These are phyloP conservation scores for Heliamphora pulchella DNA, from an alignment of 179 eudicot species.

Conservation along the genomic window DNA sequence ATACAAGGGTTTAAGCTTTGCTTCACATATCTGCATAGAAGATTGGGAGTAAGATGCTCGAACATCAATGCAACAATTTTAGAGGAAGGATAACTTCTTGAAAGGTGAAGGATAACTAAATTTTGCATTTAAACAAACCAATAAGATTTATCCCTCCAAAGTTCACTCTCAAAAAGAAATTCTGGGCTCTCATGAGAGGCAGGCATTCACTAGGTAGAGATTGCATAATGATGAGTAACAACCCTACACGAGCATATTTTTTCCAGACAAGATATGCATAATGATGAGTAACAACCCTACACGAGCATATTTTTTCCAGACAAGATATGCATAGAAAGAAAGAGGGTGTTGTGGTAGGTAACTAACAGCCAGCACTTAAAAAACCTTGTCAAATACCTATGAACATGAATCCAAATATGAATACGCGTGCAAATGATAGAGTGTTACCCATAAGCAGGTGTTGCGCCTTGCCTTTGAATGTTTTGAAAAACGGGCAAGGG, in stretches of 20 bases:
- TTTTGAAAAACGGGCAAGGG: no score
- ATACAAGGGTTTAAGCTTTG: conserved; percentile 70
- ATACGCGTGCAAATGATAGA: no score
- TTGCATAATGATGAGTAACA: conserved; percentile 1
- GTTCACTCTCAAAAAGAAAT: background rate
- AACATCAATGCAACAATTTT: conserved; percentile 2
- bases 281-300: background rate
- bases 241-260: background rate
- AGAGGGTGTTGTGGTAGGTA: no score
- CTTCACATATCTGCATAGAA: conserved; percentile 66
- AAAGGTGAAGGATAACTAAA: background rate
- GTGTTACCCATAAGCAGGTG: no score
- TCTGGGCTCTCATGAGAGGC: background rate
- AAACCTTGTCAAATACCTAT: no score
- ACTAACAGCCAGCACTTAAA: no score
- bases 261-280: background rate
- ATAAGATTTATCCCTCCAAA: background rate
- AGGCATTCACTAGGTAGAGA: background rate
- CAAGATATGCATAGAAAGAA: background rate
- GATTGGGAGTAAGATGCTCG: background rate
- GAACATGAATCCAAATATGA: no score
- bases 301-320: background rate
- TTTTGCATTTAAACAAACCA: background rate
- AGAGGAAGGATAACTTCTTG: background rate
- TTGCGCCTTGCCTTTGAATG: no score